These are phyloP conservation scores for Calonectria leucothoes DNA, from an alignment of 2,329 filamentous ascomycete genomes.

Conservation along the genomic window DNA sequence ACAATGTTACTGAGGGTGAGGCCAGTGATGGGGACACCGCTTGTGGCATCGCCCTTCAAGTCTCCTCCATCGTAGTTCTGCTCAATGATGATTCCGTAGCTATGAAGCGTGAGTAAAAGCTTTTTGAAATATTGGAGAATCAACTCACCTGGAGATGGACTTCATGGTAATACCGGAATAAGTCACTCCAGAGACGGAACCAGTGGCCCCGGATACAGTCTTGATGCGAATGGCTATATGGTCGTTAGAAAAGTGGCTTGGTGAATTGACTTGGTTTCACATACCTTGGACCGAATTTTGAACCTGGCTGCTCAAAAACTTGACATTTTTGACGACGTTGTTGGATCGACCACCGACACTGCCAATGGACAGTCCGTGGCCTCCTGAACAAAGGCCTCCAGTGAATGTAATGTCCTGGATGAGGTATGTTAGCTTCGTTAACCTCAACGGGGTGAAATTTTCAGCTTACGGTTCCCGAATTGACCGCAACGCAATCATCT, in stretches of 20 bases:
- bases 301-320: constrained; percentile 60
- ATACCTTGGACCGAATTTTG: constrained; percentile 62
- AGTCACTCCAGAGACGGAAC: constrained; percentile 54
- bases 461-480: constrained; percentile 54
- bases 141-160: constrained; percentile 48
- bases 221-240: constrained; percentile 55
- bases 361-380: constrained; percentile 57
- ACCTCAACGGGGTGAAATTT: rapidly evolving
- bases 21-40: constrained; percentile 61
- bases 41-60: constrained; percentile 55
- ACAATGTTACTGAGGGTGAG: constrained; percentile 55
- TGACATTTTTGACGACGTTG: constrained; percentile 64
- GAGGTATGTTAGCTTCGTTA: not conserved
- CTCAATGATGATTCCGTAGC: constrained; percentile 51
- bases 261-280: not conserved
- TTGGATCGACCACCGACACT: constrained; percentile 59
- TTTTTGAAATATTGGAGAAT: no score
- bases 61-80: constrained; percentile 61
- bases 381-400: constrained; percentile 55
- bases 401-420: constrained; percentile 56
- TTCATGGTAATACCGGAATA: constrained; percentile 57
- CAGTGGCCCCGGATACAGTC: constrained; percentile 58
- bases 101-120: not conserved
- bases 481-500: constrained; percentile 70
- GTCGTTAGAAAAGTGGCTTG: not conserved